Evolutionary conservation across 2,329 filamentous ascomycete genomes (phyloP).

Genomic region (Calonectria fujianensis): DNA sequence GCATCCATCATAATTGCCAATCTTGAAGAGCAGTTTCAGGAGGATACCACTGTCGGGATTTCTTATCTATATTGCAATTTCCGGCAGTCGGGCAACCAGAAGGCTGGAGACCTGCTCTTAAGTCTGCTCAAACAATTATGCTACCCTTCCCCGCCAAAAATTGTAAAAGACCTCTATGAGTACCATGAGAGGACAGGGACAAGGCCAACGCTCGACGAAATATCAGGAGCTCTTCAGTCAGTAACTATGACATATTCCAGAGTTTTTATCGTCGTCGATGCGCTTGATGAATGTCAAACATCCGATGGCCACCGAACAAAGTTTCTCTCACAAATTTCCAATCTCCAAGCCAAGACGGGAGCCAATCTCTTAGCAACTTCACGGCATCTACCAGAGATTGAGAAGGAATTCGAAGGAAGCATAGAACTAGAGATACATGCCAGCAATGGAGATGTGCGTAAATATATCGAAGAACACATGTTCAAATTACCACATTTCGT

Average conservation of each 20-base stretch:
- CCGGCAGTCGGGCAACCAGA: neutral
- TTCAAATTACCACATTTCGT: neutral
- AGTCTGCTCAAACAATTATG: slow-evolving; percentile 2
- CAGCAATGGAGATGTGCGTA: slow-evolving; percentile 36
- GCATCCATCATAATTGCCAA: neutral
- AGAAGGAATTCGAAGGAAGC: neutral
- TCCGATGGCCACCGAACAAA: neutral
- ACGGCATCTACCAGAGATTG: slow-evolving; percentile 44
- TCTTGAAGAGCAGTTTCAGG: neutral
- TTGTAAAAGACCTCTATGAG: neutral
- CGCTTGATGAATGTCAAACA: slow-evolving; percentile 50
- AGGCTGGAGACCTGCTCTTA: neutral
- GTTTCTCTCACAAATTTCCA: slow-evolving; percentile 30
- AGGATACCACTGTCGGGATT: neutral
- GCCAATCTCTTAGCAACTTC: slow-evolving; percentile 53
- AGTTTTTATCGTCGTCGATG: slow-evolving; percentile 49
- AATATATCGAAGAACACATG: slow-evolving; percentile 37
- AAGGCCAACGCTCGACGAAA: neutral
- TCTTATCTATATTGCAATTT: slow-evolving; percentile 10
- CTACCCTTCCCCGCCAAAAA: neutral
- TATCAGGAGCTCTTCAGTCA: neutral
- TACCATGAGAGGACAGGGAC: neutral
- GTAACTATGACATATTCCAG: neutral
- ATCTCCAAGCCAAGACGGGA: neutral
- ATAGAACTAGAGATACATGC: slow-evolving; percentile 45